These are phyloP conservation scores for Ascocoryne sarcoides DNA, from an alignment of 2,329 filamentous ascomycete genomes.

Conservation along the genomic window DNA sequence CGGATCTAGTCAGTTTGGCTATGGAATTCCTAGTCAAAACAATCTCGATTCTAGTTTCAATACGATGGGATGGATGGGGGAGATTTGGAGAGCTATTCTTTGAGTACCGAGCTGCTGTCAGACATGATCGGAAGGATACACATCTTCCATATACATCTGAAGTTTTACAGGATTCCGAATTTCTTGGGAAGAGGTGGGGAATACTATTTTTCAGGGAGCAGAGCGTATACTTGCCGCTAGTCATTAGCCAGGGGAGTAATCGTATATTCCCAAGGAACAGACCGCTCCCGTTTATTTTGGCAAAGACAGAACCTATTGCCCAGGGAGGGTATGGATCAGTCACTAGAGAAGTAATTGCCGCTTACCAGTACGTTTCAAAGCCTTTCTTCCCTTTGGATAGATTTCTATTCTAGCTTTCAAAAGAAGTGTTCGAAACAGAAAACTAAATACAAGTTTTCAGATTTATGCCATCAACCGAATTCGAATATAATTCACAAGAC, in stretches of 20 bases:
- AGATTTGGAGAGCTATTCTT: constrained; percentile 5
- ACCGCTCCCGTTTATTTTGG: constrained; percentile 5
- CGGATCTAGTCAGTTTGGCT: background rate
- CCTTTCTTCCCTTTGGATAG: background rate
- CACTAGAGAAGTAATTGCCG: constrained; percentile 4
- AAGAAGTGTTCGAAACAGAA: too few species aligned
- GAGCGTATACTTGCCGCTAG: constrained; percentile 2
- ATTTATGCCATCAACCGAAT: too few species aligned
- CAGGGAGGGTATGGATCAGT: constrained; percentile 3
- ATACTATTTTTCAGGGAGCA: constrained; percentile 1
- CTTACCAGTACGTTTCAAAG: background rate
- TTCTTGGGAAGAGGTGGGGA: background rate
- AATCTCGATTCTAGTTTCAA: constrained; percentile 10
- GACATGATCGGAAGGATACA: constrained; percentile 1
- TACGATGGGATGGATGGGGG: constrained; percentile 7
- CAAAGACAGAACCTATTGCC: background rate
- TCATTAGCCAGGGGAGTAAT: constrained; percentile 4
- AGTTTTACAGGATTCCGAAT: background rate
- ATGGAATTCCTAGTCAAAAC: constrained; percentile 4
- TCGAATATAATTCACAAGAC: background rate
- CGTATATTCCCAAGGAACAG: background rate
- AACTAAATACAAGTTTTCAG: too few species aligned
- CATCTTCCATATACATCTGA: background rate
- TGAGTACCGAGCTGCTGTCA: background rate
- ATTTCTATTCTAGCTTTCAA: background rate